A percentile compares a stretch with the other conserved stretches of the same genome.
These are phyloP conservation scores for Mortierella sp. DNA, from an alignment of 371 early-diverging fungal species.

Conservation along the genomic window DNA sequence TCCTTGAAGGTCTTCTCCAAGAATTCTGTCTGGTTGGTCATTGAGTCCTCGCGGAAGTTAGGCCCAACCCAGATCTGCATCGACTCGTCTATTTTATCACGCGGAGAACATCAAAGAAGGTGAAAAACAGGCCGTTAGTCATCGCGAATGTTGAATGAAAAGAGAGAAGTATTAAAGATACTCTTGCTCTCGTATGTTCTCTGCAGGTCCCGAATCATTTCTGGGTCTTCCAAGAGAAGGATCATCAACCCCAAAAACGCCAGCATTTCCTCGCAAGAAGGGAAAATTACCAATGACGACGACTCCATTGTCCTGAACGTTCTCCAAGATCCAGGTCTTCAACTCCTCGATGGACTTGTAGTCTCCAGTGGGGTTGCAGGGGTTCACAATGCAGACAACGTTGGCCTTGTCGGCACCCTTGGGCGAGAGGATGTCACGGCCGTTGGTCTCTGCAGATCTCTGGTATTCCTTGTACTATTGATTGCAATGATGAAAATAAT, in stretches of 20 bases:
- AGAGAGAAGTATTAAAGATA: not conserved
- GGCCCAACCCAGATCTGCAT: slow-evolving; percentile 91
- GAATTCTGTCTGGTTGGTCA: slow-evolving; percentile 76
- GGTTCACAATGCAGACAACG: slow-evolving; percentile 85
- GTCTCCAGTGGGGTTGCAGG: slow-evolving; percentile 92
- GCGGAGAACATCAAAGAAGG: not conserved
- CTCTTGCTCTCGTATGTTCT: not conserved
- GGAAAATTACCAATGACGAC: slow-evolving; percentile 77
- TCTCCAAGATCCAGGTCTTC: slow-evolving; percentile 76
- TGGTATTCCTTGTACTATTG: slow-evolving; percentile 90
- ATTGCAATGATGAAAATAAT: slow-evolving; percentile 1
- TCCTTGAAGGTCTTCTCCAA: slow-evolving; percentile 67
- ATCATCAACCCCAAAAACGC: not conserved
- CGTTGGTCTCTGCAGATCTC: slow-evolving; percentile 83
- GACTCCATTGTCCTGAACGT: slow-evolving; percentile 76
- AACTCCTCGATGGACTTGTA: slow-evolving; percentile 78
- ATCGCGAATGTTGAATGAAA: not conserved
- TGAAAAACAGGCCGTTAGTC: not conserved
- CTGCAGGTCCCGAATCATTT: not conserved
- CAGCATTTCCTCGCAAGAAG: not conserved
- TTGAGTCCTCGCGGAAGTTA: slow-evolving; percentile 82
- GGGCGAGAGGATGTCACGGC: slow-evolving; percentile 72
- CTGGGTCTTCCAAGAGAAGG: not conserved
- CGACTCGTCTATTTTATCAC: slow-evolving; percentile 75
- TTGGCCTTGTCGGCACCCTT: slow-evolving; percentile 67